Conservation (phyloP, 202 grass and related monocot species). For the Carex arenaria region DNA sequence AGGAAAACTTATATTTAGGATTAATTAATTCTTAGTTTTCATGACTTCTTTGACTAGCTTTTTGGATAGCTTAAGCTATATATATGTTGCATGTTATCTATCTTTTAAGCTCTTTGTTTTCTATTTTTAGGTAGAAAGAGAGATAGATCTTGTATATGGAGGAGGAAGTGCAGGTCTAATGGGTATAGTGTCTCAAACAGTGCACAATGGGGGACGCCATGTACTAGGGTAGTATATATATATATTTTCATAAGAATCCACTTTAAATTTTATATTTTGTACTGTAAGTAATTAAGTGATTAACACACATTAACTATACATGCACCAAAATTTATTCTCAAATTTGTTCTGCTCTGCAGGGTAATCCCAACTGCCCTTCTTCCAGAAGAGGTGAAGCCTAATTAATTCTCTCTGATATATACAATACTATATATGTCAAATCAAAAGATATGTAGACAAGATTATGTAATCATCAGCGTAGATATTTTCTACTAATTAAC, state of each 20-base stretch:
- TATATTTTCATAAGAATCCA: slow-evolving; percentile 14
- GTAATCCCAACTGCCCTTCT: slow-evolving; percentile 78
- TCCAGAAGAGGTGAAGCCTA: slow-evolving; percentile 50
- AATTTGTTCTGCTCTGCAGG: slow-evolving; percentile 34
- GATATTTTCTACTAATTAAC: not conserved
- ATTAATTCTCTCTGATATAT: not conserved
- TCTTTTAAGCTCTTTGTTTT: not conserved
- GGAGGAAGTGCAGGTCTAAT: slow-evolving; percentile 85
- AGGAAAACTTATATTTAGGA: not conserved
- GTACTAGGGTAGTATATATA: slow-evolving; percentile 94
- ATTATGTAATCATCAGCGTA: not conserved
- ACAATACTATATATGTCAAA: not conserved
- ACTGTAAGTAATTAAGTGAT: not conserved
- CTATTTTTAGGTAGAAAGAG: slow-evolving; percentile 52
- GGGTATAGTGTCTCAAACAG: slow-evolving; percentile 74
- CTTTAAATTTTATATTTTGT: slow-evolving; percentile 16
- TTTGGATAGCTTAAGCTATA: not conserved
- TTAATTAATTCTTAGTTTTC: not conserved
- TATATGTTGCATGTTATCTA: not conserved
- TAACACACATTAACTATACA: not conserved
- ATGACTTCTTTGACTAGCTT: not conserved
- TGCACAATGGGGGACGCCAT: slow-evolving; percentile 69
- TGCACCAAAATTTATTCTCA: not conserved
- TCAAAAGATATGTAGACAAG: not conserved
- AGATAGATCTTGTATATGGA: slow-evolving; percentile 79